A percentile compares a stretch with the other conserved stretches of the same genome.
Evolutionary conservation across 768 basidiomycete species (phyloP).

Genomic region (Russula sp.): DNA sequence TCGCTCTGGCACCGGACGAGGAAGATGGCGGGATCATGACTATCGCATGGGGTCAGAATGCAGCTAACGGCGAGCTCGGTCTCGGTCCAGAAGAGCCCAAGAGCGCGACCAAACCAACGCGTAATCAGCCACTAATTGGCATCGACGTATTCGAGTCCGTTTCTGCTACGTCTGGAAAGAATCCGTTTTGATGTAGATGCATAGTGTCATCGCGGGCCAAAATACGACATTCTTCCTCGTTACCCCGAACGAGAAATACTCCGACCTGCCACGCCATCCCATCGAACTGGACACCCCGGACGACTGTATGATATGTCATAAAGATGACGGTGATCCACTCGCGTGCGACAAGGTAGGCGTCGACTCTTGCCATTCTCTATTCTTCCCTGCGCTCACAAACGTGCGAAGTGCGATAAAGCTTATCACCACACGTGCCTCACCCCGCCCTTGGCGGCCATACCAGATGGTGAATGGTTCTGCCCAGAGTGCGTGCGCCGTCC

Average conservation of each 20-base stretch:
- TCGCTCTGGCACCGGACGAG: conserved; percentile 69
- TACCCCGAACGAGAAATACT: conserved; percentile 62
- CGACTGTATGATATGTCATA: conserved; percentile 64
- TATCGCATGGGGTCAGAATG: conserved; percentile 80
- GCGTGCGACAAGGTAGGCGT: conserved; percentile 82
- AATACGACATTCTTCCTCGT: conserved; percentile 84
- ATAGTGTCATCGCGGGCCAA: conserved; percentile 77
- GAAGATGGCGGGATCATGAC: conserved; percentile 67
- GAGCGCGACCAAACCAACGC: conserved; percentile 78
- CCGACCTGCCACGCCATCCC: conserved; percentile 79
- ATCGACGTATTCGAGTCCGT: conserved; percentile 74
- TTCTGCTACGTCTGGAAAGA: not conserved
- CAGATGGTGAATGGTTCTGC: conserved; percentile 93
- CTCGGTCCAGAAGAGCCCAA: conserved; percentile 76
- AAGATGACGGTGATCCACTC: conserved; percentile 67
- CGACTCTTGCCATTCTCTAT: conserved; percentile 2
- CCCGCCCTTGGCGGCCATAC: conserved; percentile 70
- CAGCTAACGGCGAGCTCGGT: conserved; percentile 84
- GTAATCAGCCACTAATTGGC: conserved; percentile 62
- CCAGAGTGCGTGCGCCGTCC: conserved; percentile 60
- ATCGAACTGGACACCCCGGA: conserved; percentile 61
- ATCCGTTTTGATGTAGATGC: conserved; percentile 3
- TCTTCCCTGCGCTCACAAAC: not conserved
- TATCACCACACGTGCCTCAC: conserved; percentile 79
- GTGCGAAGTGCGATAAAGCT: conserved; percentile 73